Percentiles rank a stretch among this genome's conserved stretches.
Conservation (phyloP, 495 filamentous ascomycete genomes). For the Penicillium cataractarum region DNA sequence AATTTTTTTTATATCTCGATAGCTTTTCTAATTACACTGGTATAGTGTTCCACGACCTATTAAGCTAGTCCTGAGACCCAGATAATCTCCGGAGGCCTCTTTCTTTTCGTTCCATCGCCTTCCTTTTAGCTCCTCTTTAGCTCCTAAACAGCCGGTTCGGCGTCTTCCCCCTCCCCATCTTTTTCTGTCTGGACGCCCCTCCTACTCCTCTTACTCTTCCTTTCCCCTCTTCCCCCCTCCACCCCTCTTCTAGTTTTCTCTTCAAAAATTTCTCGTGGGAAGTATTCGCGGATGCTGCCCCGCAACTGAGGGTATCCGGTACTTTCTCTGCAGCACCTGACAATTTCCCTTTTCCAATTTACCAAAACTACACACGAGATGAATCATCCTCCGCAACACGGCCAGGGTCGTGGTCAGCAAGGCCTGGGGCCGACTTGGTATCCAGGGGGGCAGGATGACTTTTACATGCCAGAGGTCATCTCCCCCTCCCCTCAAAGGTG, state of each 20-base stretch:
- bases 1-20: too few species aligned
- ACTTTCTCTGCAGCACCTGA: background rate
- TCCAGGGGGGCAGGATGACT: slow-evolving; percentile 88
- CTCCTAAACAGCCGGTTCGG: background rate
- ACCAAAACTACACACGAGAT: slow-evolving; percentile 23
- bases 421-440: slow-evolving; percentile 83
- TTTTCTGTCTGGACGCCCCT: slow-evolving; percentile 7
- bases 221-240: background rate
- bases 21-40: too few species aligned
- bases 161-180: background rate
- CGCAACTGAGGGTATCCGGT: background rate
- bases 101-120: background rate
- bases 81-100: background rate
- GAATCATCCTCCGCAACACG: slow-evolving; percentile 35
- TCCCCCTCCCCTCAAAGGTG: slow-evolving; percentile 91
- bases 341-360: background rate
- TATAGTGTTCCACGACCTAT: background rate
- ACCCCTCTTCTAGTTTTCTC: background rate
- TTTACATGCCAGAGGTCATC: slow-evolving; percentile 75
- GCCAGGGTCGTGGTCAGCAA: slow-evolving; percentile 49
- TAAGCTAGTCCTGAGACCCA: background rate
- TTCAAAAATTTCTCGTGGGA: background rate
- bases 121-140: background rate
- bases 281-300: slow-evolving; percentile 3
- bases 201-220: background rate